Conservation (phyloP, 192 early-diverging fungal genomes). For the Entomortierella chlamydospora region DNA sequence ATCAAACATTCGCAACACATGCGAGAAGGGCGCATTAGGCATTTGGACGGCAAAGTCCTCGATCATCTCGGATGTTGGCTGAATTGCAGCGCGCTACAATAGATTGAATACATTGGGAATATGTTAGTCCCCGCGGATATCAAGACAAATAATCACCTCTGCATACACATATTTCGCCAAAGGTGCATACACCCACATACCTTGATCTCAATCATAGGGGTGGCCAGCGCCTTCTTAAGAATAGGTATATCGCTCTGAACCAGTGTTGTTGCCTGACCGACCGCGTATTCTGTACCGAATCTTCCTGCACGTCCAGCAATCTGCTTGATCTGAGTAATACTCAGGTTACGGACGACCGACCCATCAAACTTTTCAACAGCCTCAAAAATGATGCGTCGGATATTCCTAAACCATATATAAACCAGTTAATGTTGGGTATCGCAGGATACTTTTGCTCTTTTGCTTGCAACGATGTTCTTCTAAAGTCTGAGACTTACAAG, state of each 20-base stretch:
- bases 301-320: slow-evolving; percentile 95
- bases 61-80: slow-evolving; percentile 37
- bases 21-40: slow-evolving; percentile 41
- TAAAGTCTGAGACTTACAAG: slow-evolving; percentile 61
- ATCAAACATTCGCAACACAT: slow-evolving; percentile 44
- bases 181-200: slow-evolving; percentile 1
- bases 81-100: slow-evolving; percentile 37
- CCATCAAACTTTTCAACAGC: slow-evolving; percentile 87
- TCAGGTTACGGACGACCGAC: slow-evolving; percentile 56
- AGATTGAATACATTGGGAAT: slow-evolving; percentile 15
- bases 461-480: too few relatives aligned
- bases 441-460: too few relatives aligned
- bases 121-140: neutral
- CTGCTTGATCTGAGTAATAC: slow-evolving; percentile 87
- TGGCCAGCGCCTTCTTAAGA: slow-evolving; percentile 27
- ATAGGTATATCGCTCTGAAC: slow-evolving; percentile 31
- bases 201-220: slow-evolving; percentile 26
- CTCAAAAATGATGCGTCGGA: slow-evolving; percentile 90
- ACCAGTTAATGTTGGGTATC: too few relatives aligned
- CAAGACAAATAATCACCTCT: too few relatives aligned
- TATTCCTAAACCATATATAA: slow-evolving; percentile 65
- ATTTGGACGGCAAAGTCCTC: slow-evolving; percentile 35
- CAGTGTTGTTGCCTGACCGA: slow-evolving; percentile 81
- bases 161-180: too few relatives aligned
- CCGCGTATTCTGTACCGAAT: slow-evolving; percentile 74